Evolutionary conservation across 2,329 filamentous ascomycete genomes (phyloP), one percentile per base, ranked within the genome.

Genomic region (Scedosporium dehoogii): DNA sequence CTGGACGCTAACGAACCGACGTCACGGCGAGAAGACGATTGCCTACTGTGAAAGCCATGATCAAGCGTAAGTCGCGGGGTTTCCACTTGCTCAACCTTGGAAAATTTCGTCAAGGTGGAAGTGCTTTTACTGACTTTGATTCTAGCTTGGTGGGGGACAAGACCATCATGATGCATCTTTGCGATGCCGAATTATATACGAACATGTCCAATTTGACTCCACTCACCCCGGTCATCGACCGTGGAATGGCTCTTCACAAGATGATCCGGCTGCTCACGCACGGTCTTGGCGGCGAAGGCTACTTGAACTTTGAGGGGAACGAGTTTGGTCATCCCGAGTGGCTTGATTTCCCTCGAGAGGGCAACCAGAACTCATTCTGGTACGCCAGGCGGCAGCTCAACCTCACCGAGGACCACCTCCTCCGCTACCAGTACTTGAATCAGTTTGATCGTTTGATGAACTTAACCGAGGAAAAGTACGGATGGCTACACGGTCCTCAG

Each of bases 321-420:
- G 94, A 99, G 75, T 99, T 99, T 71, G 94, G 94, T 0, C 94
- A 99, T 72, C 94, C 94, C 0, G 94, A 99, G 75, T 99, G 94
- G 94, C 89, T 99, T 46, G 94, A 99, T 74, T 99, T 99, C 75
- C 94, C 94, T 3, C 90, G 94, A 60, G 91, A 88, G 70, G 94
- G 94, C 64, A 97, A 97, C 76, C 78, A 87, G 70, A 96, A 96
- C 76, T 94, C 90, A 56, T 97, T 92, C 81, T 93, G 91, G 86
- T 96, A 96, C 72, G 92, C 92, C 2, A 86, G 94, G 23, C 89
- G 94, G 64, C 93, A 97, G 73, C 86, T 97, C 68, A 97, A 99
- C 75, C 84, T 99, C 16, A 87, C 91, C 0, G 91, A 97, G 61
- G 94, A 99, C 72, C 68, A 79, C 0, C 79, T 96, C 12, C 84